Evolutionary conservation across 805 yeast genomes (phyloP), one percentile per base, ranked within the genome.

Genomic region (Candida pseudoglaebosa): DNA sequence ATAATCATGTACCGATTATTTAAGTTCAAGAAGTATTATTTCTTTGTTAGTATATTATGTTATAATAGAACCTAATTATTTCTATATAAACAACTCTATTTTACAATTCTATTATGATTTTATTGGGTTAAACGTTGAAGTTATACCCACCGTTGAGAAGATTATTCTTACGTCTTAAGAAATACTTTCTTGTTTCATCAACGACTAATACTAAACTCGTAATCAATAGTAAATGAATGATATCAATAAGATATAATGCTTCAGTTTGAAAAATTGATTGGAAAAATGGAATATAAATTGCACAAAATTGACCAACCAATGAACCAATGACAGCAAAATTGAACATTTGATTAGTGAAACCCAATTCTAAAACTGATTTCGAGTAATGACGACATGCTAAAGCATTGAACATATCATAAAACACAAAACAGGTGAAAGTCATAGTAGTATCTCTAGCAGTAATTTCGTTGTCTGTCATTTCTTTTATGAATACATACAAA

Each of bases 361-460:
- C 99, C 34, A 91, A 52, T 54, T 85, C 84, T 53, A 89, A 84
- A 13, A 84, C 77, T 2, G 95, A 84, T 57, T 87, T 90, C 32
- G 87, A 73, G 42, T 83, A 75, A 46, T 95, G 95, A 54, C 98
- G 86, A 62, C 97, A 91, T 12, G 95, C 71, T 48, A 93, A 70
- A 0, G 99, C 99, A 62, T 90, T 93, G 69, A 93, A 93, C 95
- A 93, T 85, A 62, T 93, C 99, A 55, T 82, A 93, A 40, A 91
- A 70, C 8, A 93, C 99, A 65, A 93, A 93, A 58, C 98, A 87
- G 0, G 98, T 93, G 57, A 93, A 93, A 0, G 99, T 91, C 99
- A 93, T 93, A 1, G 99, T 93, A 15, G 99, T 93, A 59, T 93
- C 99, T 64, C 99, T 83, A 10, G 91, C 82, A 2, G 97, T 89